Evolutionary conservation across 2,329 filamentous ascomycete genomes (phyloP).

Genomic region (Colletotrichum tabaci): DNA sequence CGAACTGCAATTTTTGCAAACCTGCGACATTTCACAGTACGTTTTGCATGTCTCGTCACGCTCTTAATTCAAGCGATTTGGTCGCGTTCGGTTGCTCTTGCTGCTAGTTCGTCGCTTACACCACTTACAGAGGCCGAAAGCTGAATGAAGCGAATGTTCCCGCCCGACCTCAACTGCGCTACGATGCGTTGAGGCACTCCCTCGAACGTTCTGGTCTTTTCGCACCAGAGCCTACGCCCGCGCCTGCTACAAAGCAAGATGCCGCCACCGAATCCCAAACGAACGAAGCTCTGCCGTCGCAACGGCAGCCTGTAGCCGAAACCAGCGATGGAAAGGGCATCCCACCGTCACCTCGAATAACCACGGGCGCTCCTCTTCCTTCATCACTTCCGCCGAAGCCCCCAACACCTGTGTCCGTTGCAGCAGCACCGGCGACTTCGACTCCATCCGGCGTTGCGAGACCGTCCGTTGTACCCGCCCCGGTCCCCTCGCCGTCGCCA

Average conservation of each 20-base stretch:
- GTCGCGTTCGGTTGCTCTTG: conserved; percentile 44
- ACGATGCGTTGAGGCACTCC: conserved; percentile 59
- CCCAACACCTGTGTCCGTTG: conserved; percentile 23
- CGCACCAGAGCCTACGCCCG: conserved; percentile 18
- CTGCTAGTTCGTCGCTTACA: conserved; percentile 25
- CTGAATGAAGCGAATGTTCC: conserved; percentile 70
- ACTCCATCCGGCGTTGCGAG: conserved; percentile 21
- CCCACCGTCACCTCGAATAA: conserved; percentile 7
- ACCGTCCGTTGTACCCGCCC: background rate
- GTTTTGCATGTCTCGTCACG: conserved; percentile 50
- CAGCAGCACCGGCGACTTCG: conserved; percentile 5
- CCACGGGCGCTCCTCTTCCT: conserved; percentile 9
- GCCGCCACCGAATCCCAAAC: conserved; percentile 21
- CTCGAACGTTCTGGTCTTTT: conserved; percentile 50
- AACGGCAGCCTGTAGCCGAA: conserved; percentile 16
- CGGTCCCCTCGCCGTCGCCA: conserved; percentile 5
- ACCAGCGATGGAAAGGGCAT: conserved; percentile 21
- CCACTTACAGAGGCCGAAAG: conserved; percentile 58
- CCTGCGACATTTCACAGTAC: conserved; percentile 73
- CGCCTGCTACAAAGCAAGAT: conserved; percentile 24
- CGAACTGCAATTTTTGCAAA: conserved; percentile 70
- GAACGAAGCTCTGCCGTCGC: conserved; percentile 12
- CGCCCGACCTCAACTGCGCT: conserved; percentile 60
- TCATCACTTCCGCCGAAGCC: conserved; percentile 21
- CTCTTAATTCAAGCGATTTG: conserved; percentile 26